Evolutionary conservation across 2,329 filamentous ascomycete species (phyloP), one percentile per base, ranked within the genome.

Genomic region (Colletotrichum sp.): DNA sequence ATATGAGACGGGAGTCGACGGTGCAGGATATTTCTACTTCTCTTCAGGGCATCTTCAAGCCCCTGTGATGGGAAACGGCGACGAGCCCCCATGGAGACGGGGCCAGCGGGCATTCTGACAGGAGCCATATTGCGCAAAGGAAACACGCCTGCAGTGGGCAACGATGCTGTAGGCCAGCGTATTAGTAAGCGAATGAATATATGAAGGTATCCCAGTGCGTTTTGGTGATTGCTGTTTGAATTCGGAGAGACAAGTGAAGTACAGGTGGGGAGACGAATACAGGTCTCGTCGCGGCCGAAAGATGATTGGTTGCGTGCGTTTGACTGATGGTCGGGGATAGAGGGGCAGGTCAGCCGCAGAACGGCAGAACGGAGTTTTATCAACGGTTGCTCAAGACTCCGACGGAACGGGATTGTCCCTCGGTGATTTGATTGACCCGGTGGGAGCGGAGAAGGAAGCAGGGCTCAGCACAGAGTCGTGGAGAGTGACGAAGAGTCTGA

Each of bases 201-300:
- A 72, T 72, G 61, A 71, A 64, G 57, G 36, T 67, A 72, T 75
- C 36, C 24, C 55, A 75, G 30, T 67, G 28, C 21, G 59, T n/a
- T 66, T 18, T 24, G 32, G 43, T 28, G 21, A 65, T n/a, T 26
- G 14, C 21, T 18, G 28, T 63, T 18, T 18, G 18, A 63, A 28
- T 28, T 28, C 16, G 7, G 18, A 21, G 55, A 26, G 26, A 59
- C 55, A 59, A 16, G 13, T 43, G 39, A 7, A 21, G 43, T 10
- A 9, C 18, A 48, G 3, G n/a, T n/a, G 43, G 39, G 18, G 39
- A n/a, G 39, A 21, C 43, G 3, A 13, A 26, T 21, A 21, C n/a
- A n/a, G 24, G 57, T 39, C 43, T 65, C 32, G 24, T 28, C 16
- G 8, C 13, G 7, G 26, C 24, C 14, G 32, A 24, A n/a, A n/a